phyloP scores from a whole-genome alignment of 2,329 filamentous ascomycete genomes.

The Bipolaris zeicola region DNA sequence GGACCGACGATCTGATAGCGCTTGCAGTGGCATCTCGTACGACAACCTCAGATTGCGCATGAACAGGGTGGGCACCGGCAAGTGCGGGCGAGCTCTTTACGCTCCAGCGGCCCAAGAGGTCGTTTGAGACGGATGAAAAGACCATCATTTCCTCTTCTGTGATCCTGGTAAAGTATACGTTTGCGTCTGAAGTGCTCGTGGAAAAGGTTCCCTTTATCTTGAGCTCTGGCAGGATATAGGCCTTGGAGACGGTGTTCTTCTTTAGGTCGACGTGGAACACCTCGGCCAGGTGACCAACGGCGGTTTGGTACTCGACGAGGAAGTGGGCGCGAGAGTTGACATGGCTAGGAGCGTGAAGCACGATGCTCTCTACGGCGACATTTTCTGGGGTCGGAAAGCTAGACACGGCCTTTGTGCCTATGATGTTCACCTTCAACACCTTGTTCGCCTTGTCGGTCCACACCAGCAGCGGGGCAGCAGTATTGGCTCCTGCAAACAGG shows the following conservation, averaged over 20 bases:
- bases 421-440: slow-evolving; percentile 72
- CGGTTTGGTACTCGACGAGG: slow-evolving; percentile 78
- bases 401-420: slow-evolving; percentile 57
- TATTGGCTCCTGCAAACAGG: slow-evolving; percentile 76
- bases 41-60: slow-evolving; percentile 82
- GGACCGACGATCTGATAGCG: slow-evolving; percentile 77
- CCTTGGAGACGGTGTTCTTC: slow-evolving; percentile 71
- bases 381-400: slow-evolving; percentile 52
- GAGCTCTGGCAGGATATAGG: slow-evolving; percentile 77
- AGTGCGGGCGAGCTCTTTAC: slow-evolving; percentile 53
- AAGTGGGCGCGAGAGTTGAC: slow-evolving; percentile 79
- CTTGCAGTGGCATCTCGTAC: slow-evolving; percentile 70
- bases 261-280: slow-evolving; percentile 83
- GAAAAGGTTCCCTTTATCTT: slow-evolving; percentile 76
- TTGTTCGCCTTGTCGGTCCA: slow-evolving; percentile 71
- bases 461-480: slow-evolving; percentile 73
- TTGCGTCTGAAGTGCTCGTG: slow-evolving; percentile 75
- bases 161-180: slow-evolving; percentile 87
- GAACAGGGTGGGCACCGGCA: slow-evolving; percentile 55
- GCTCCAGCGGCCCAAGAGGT: slow-evolving; percentile 76
- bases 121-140: slow-evolving; percentile 76
- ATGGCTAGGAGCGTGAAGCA: slow-evolving; percentile 74
- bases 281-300: slow-evolving; percentile 75
- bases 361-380: slow-evolving; percentile 57
- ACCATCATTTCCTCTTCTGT: slow-evolving; percentile 75